Evolutionary conservation across 306 rosid genomes (phyloP).

Genomic region (Crataegus laevigata): DNA sequence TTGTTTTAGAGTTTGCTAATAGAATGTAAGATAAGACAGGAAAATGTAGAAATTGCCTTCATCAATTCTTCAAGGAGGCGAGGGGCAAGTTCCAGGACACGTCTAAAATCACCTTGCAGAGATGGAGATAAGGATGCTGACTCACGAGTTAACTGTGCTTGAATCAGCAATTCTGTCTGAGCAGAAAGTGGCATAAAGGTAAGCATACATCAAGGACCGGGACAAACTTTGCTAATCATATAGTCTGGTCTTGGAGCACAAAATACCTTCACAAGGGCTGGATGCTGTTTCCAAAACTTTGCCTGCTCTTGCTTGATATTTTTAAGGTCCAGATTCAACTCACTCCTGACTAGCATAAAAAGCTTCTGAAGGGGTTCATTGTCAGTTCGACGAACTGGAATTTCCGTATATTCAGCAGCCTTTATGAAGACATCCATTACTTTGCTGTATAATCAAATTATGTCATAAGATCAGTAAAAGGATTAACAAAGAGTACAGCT

Average conservation of each 20-base stretch:
- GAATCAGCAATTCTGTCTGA: conserved; percentile 96
- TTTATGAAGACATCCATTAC: conserved; percentile 97
- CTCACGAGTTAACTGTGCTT: conserved; percentile 89
- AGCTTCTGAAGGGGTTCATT: conserved; percentile 93
- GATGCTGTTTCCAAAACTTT: conserved; percentile 99
- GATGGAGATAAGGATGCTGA: conserved; percentile 63
- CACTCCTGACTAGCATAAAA: conserved; percentile 92
- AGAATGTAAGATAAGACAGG: conserved; percentile 21
- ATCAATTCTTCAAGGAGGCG: conserved; percentile 96
- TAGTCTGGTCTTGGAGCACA: conserved; percentile 1
- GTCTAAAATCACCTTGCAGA: conserved; percentile 70
- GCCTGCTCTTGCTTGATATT: conserved; percentile 99
- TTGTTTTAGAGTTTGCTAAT: conserved; percentile 3
- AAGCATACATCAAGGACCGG: conserved; percentile 12
- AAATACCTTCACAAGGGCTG: conserved; percentile 86
- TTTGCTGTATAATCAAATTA: conserved; percentile 54
- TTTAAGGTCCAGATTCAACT: conserved; percentile 94
- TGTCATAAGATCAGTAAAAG: background rate
- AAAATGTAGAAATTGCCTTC: conserved; percentile 57
- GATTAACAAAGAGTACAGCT: background rate
- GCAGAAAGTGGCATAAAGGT: conserved; percentile 22
- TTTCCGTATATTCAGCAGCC: conserved; percentile 92
- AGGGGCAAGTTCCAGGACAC: conserved; percentile 84
- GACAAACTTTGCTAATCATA: background rate
- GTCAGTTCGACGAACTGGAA: conserved; percentile 95